Base-by-base conservation (phyloP, 2,329 filamentous ascomycete genomes). In the Xylaria sp. region DNA sequence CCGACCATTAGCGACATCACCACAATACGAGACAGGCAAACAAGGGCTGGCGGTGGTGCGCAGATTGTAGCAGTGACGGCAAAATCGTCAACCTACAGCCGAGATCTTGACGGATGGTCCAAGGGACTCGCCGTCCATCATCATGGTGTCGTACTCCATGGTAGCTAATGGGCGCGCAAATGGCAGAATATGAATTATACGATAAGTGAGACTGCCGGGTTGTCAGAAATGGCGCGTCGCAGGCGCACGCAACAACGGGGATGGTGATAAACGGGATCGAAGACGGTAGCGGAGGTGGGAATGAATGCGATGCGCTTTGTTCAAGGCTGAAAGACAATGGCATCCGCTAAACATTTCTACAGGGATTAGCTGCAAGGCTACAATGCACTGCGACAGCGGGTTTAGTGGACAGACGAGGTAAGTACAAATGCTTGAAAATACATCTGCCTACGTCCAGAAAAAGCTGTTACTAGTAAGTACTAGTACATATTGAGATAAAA, bases 91-190 rank as follows among this genome's bases (percentile, higher is more conserved):
- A 70, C 71, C 71, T 84, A 89, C 86, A 75, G 87, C 86, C 66
- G 86, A 88, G 74, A 89, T 89, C 78, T 88, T 89, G 79, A 88
- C 86, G 70, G 84, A 83, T 70, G 85, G 86, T 72, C 86, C 86
- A 70, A 87, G 80, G 54, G 85, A 80, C 79, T 89, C 87, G 77
- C 83, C 85, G 73, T 89, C 87, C 82, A 88, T 85, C 78, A 86
- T 84, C 85, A 88, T 86, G 43, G 85, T 82, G 72, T 89, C 87
- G 80, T 89, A 89, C 73, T 89, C 86, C 86, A 89, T 88, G 62
- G 36, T 72, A 31, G 36, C 43, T 5, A 15, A 54, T 41, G 56
- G 55, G 39, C 52, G 59, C 55, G 39, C 56, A 36, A 48, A 13
- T 36, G n/a, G 41, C 12, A 20, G n/a, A 56, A 56, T 43, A n/a